phyloP scores from a whole-genome alignment of 805 yeast species.

The Ogataea degrootiae region DNA sequence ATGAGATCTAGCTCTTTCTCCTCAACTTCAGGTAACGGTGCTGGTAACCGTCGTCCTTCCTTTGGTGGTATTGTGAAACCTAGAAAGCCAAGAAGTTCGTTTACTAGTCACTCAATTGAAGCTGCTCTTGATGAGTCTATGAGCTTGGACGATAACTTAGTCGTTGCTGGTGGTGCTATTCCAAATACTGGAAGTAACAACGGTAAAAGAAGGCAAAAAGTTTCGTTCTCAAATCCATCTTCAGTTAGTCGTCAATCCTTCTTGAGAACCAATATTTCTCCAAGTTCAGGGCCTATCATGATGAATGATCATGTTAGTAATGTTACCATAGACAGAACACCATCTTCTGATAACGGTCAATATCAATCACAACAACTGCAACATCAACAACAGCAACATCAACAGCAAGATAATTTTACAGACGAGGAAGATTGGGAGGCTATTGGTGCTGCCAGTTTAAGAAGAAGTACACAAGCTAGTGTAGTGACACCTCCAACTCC shows the following conservation, averaged over 20 bases:
- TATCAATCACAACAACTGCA: background rate
- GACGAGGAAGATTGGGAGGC: conserved; percentile 98
- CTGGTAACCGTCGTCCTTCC: conserved; percentile 24
- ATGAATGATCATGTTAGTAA: conserved; percentile 25
- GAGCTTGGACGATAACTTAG: conserved; percentile 8
- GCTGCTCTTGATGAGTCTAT: conserved; percentile 27
- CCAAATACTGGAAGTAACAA: no score
- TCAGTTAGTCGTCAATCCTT: conserved; percentile 36
- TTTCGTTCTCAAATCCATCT: conserved; percentile 32
- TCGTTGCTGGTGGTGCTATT: no score
- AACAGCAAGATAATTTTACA: conserved; percentile 51
- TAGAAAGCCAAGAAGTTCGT: conserved; percentile 30
- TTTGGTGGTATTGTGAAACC: conserved; percentile 33
- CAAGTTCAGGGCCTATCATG: conserved; percentile 22
- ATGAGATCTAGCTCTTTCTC: conserved; percentile 18
- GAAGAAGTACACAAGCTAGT: conserved; percentile 20
- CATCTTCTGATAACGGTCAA: conserved; percentile 17
- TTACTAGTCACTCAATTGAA: conserved; percentile 27
- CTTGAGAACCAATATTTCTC: conserved; percentile 29
- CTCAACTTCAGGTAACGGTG: conserved; percentile 3
- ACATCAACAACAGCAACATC: background rate
- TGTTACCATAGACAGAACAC: conserved; percentile 14
- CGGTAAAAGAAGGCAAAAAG: conserved; percentile 27
- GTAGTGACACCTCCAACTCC: conserved; percentile 19
- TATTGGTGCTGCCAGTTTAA: conserved; percentile 71